A percentile compares a stretch with the other conserved stretches of the same genome.
Evolutionary conservation across 2,329 filamentous ascomycete genomes (phyloP).

Genomic region (Aspergillus intermedius): DNA sequence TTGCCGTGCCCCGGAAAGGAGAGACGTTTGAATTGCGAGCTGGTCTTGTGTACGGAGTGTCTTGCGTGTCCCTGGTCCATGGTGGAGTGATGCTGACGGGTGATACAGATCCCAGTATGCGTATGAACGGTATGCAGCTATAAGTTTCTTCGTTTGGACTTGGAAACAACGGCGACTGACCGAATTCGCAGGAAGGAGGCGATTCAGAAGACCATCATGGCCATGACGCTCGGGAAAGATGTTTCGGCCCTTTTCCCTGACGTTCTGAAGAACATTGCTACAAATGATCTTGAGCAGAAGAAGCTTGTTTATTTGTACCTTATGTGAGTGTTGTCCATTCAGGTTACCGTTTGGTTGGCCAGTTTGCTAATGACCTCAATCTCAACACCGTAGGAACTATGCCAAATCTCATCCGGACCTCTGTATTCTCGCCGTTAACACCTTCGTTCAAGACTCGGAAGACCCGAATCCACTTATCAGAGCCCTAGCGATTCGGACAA

Average conservation of each 20-base stretch:
- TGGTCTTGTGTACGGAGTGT: conserved; percentile 61
- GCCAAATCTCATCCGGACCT: conserved; percentile 98
- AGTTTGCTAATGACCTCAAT: conserved; percentile 12
- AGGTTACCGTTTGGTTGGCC: neutral
- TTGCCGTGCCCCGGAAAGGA: conserved; percentile 87
- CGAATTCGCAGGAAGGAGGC: conserved; percentile 68
- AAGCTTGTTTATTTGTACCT: conserved; percentile 98
- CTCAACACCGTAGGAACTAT: conserved; percentile 67
- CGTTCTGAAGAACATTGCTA: conserved; percentile 98
- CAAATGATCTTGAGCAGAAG: conserved; percentile 91
- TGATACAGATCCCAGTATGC: conserved; percentile 81
- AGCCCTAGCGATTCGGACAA: conserved; percentile 91
- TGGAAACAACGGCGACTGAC: neutral
- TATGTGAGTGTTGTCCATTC: conserved; percentile 56
- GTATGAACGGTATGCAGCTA: conserved; percentile 64
- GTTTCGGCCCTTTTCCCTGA: conserved; percentile 96
- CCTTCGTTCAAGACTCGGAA: conserved; percentile 97
- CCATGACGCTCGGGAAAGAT: conserved; percentile 98
- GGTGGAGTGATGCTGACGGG: conserved; percentile 29
- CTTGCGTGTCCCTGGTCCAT: conserved; percentile 9
- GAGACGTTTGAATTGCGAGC: conserved; percentile 97
- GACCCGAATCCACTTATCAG: conserved; percentile 94
- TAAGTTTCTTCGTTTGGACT: neutral
- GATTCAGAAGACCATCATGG: conserved; percentile 99
- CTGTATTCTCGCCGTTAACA: conserved; percentile 97